A percentile compares a stretch with the other conserved stretches of the same genome.
Conservation (phyloP, 768 basidiomycete genomes). For the Leccinum truebloodii region DNA sequence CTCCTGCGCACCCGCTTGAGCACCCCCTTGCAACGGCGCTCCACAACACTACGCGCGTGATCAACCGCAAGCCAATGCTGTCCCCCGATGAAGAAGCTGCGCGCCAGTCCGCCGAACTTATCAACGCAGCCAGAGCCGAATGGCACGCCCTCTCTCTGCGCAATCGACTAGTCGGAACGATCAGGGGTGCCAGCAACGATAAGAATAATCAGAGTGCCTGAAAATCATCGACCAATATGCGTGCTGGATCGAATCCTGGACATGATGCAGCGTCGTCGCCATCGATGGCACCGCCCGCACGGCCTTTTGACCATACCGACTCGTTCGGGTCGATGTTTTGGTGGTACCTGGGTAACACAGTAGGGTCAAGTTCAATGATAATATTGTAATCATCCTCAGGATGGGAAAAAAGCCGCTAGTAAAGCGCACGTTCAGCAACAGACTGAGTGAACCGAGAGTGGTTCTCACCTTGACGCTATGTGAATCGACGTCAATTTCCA, state of each 20-base stretch:
- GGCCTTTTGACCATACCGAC: constrained; percentile 45
- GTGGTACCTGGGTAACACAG: constrained; percentile 66
- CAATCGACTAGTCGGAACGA: constrained; percentile 46
- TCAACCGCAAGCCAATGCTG: no score
- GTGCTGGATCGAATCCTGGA: constrained; percentile 82
- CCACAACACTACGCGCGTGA: no score
- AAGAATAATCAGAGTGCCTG: constrained; percentile 41
- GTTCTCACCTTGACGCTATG: constrained; percentile 60
- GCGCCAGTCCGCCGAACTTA: no score
- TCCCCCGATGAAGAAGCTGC: no score
- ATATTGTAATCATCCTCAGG: constrained; percentile 86
- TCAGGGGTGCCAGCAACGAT: constrained; percentile 4
- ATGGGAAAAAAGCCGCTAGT: constrained; percentile 81
- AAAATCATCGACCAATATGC: constrained; percentile 65
- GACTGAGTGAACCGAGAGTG: neutral
- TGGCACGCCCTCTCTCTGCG: no score
- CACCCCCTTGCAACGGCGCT: no score
- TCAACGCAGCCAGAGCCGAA: no score
- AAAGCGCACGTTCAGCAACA: constrained; percentile 4
- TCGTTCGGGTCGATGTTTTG: constrained; percentile 65
- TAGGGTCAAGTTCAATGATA: constrained; percentile 69
- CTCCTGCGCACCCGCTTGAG: no score
- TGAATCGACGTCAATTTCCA: constrained; percentile 48
- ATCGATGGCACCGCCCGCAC: constrained; percentile 32
- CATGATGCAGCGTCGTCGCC: constrained; percentile 33